Conservation (phyloP, 257 asterid species). For the Nicotiana undulata region DNA sequence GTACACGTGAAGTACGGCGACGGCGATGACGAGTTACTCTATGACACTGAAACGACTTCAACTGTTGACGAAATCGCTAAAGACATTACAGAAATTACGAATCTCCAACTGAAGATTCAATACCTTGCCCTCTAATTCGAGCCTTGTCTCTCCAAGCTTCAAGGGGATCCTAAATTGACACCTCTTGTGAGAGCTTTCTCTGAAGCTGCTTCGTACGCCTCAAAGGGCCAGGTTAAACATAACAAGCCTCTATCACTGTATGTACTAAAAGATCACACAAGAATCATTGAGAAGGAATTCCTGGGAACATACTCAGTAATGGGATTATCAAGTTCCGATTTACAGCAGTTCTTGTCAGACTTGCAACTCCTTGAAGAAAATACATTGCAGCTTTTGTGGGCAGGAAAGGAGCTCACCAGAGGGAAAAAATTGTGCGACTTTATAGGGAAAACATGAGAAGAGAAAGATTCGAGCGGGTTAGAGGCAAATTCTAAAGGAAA, state of each 20-base stretch:
- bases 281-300: constrained; percentile 19
- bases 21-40: constrained; percentile 18
- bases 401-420: constrained; percentile 23
- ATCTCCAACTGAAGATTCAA: constrained; percentile 24
- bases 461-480: too few species aligned
- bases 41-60: constrained; percentile 19
- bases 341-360: constrained; percentile 7
- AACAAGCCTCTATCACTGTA: constrained; percentile 18
- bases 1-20: constrained; percentile 17
- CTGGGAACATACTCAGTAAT: background rate
- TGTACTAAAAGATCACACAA: constrained; percentile 17
- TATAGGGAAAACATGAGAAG: constrained; percentile 31
- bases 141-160: constrained; percentile 16
- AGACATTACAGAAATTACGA: constrained; percentile 17
- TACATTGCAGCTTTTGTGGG: constrained; percentile 20
- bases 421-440: constrained; percentile 17
- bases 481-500: too few species aligned
- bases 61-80: constrained; percentile 15
- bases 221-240: constrained; percentile 29
- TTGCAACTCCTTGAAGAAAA: constrained; percentile 16
- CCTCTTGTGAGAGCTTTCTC: too few species aligned
- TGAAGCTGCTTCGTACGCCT: too few species aligned
- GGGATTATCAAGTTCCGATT: constrained; percentile 16
- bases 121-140: constrained; percentile 10
- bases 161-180: background rate